Base-by-base conservation (phyloP, 2,329 filamentous ascomycete genomes). In the Zarea fungicola region DNA sequence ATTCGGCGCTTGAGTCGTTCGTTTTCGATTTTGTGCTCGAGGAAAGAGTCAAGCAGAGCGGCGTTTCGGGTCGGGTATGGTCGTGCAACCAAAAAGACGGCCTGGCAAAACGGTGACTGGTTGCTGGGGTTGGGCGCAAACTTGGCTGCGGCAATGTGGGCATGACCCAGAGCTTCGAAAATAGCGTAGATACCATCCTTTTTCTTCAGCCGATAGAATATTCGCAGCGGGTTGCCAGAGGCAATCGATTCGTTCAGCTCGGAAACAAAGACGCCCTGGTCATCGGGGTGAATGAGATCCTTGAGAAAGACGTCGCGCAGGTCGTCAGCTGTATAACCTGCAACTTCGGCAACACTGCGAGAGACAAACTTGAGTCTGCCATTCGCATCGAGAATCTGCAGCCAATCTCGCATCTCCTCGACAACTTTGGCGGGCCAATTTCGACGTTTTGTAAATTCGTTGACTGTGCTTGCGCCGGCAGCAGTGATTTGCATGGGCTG, bases 11-110 rank as follows among this genome's bases (percentile, higher is more conserved):
- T 83, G 42, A 97, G 69, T 5, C 91, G 81, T 70, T 96, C 90
- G 60, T 96, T 96, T 65, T 96, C 92, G 48, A 96, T 92, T 68
- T 96, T 96, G 71, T 96, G 91, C 65, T 97, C 92, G 23, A 97
- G 75, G 60, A 96, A 96, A 0, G 90, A 95, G 68, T 97, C 91
- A 18, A 96, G 75, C 10, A 96, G 75, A 4, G 80, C 81, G 1
- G 89, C 85, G 62, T 92, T 95, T 68, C 87, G 91, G 25, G 87
- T 95, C 5, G 89, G 90, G 64, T 96, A 96, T 1, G 88, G 88
- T 18, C 91, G 80, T 8, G 89, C 84, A 83, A 95, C 92, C 75
- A 97, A 87, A 64, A 96, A 96, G 58, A 96, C 89, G 31, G 91
- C 91, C 59, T 89, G 83, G 64, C 90, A 96, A 57, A 87, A 85